Evolutionary conservation across 768 basidiomycete genomes (phyloP).

Genomic region (Boletales sp.): DNA sequence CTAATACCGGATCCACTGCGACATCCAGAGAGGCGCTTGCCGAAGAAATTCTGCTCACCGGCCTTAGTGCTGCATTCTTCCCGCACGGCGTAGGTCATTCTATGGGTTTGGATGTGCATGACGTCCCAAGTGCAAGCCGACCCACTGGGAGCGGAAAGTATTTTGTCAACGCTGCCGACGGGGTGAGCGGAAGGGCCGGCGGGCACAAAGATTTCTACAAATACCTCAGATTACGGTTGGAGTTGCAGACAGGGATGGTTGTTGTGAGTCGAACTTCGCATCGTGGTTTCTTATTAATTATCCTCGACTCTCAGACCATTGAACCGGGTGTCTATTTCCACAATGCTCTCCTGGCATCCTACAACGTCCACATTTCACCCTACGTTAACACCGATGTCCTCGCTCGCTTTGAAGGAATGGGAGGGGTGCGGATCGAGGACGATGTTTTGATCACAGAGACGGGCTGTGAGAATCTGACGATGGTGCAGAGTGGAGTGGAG

Average conservation of each 20-base stretch:
- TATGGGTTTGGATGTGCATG: slow-evolving; percentile 92
- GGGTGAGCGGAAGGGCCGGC: slow-evolving; percentile 56
- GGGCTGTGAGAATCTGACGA: slow-evolving; percentile 83
- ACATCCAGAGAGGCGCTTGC: slow-evolving; percentile 15
- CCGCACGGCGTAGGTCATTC: slow-evolving; percentile 93
- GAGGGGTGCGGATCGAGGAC: slow-evolving; percentile 94
- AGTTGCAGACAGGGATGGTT: slow-evolving; percentile 77
- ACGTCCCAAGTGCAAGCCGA: slow-evolving; percentile 80
- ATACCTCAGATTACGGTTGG: slow-evolving; percentile 75
- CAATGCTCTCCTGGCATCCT: slow-evolving; percentile 65
- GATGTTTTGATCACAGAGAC: slow-evolving; percentile 73
- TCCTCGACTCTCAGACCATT: slow-evolving; percentile 56
- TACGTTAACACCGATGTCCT: slow-evolving; percentile 37
- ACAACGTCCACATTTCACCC: slow-evolving; percentile 52
- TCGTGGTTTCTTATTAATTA: background rate
- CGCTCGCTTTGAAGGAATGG: slow-evolving; percentile 66
- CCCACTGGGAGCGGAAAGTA: slow-evolving; percentile 52
- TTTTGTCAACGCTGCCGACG: slow-evolving; percentile 74
- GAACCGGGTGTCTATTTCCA: slow-evolving; percentile 92
- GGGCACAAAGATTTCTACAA: slow-evolving; percentile 69
- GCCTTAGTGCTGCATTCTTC: slow-evolving; percentile 84
- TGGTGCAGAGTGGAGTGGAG: slow-evolving; percentile 73
- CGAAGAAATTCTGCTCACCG: slow-evolving; percentile 67
- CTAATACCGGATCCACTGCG: background rate
- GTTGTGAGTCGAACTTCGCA: slow-evolving; percentile 52